Base-by-base conservation (phyloP, 495 filamentous ascomycete genomes). In the Halenospora varia region DNA sequence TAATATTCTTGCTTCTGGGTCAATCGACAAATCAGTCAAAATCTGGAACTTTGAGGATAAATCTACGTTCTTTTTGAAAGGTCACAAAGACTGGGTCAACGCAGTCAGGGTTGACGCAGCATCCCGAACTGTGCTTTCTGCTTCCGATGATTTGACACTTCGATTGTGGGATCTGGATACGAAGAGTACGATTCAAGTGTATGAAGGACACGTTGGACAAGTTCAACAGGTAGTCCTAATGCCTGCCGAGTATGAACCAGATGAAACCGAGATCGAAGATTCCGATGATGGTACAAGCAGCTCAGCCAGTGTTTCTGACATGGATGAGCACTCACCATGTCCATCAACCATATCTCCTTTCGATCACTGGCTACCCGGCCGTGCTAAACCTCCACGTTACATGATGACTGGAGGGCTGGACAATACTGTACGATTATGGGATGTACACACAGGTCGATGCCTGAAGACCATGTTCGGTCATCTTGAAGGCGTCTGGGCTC, bases 391-490 rank as follows among this genome's bases (percentile, higher is more conserved):
- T 3, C 88, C 92, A 0, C 82, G 85, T 6, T 96, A 96, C 70
- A 96, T 99, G 74, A 80, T 97, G 23, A 97, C 91, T 1, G 91
- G 88, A 58, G 89, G 88, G 3, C 81, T 99, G 19, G 94, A 99
- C 68, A 84, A 82, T 41, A 96, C 90, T 6, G 90, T 99, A 58
- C 87, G 94, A 11, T 79, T 97, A 25, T 99, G 94, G 94, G 90
- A 97, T 68, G 86, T 91, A 9, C 81, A 82, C 42, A 90, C 85
- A 4, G 92, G 88, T 46, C 76, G 79, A 60, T 96, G 90, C 65
- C 74, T 96, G 10, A 89, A 89, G 51, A 97, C 90, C 2, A 93
- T 96, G 73, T 99, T 97, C 59, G 94, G 94, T 0, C 94, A 99
- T 62, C 76, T 99, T 20, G 94, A 97, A 69, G 94, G 94, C 22